Conservation (phyloP, 176 grass and related monocot species). For the Phoenix roebelenii region DNA sequence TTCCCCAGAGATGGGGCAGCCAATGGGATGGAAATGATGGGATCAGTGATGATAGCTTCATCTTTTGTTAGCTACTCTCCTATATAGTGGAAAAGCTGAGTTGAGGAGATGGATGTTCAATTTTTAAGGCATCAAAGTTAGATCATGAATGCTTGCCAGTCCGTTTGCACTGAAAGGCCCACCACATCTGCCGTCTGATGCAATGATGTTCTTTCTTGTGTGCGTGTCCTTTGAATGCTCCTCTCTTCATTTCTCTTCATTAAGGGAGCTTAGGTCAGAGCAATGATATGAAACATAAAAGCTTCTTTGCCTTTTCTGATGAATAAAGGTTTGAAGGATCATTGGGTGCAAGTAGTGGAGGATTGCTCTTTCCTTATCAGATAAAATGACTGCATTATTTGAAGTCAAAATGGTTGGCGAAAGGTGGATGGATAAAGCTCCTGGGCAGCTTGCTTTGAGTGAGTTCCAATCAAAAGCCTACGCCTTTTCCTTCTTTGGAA, state of each 20-base stretch:
- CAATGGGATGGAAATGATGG: conserved; percentile 6
- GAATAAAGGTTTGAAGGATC: background rate
- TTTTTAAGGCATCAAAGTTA: conserved; percentile 6
- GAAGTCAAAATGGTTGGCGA: no score
- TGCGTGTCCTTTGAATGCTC: conserved; percentile 4
- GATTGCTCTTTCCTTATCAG: background rate
- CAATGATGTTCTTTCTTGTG: background rate
- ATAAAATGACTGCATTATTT: background rate
- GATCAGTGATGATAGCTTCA: conserved; percentile 1
- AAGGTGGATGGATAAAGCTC: no score
- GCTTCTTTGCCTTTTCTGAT: background rate
- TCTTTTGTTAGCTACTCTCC: background rate
- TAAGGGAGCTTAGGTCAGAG: background rate
- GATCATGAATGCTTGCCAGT: conserved; percentile 7
- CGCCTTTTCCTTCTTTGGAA: no score
- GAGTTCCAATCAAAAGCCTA: no score
- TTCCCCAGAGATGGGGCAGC: conserved; percentile 2
- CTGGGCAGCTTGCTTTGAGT: no score
- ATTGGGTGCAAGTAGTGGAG: background rate
- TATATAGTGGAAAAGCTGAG: background rate
- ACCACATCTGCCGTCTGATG: background rate
- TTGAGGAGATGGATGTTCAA: background rate
- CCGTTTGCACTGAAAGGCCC: no score
- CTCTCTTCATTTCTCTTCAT: conserved; percentile 5
- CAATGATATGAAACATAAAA: conserved; percentile 9